Conservation (phyloP, 192 early-diverging fungal genomes). For the Podila epicladia region DNA sequence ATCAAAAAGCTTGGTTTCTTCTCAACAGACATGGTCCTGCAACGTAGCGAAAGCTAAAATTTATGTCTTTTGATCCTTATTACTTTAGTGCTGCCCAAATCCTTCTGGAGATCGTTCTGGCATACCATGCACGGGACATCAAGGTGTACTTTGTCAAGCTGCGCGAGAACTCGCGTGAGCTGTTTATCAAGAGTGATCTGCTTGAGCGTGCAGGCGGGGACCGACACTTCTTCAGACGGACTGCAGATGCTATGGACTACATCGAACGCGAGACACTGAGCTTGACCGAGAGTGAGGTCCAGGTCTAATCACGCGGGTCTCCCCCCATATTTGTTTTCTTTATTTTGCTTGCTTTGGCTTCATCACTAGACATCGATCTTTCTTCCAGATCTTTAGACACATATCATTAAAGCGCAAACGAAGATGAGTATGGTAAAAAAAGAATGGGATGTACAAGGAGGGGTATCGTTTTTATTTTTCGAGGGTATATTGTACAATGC, state of each 20-base stretch:
- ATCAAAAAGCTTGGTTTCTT: slow-evolving; percentile 1
- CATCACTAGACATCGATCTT: not conserved
- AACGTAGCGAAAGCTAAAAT: not conserved
- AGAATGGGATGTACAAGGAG: not conserved
- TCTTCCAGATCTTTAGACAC: not conserved
- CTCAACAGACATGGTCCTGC: not conserved
- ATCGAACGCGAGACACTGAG: slow-evolving; percentile 52
- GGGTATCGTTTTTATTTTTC: not conserved
- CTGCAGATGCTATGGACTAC: slow-evolving; percentile 65
- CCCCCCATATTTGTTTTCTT: no score
- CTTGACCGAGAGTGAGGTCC: slow-evolving; percentile 21
- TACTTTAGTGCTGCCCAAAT: slow-evolving; percentile 67
- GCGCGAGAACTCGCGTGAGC: slow-evolving; percentile 68
- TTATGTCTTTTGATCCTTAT: not conserved
- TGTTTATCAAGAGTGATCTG: slow-evolving; percentile 82
- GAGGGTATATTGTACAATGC: no score
- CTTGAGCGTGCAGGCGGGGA: slow-evolving; percentile 65
- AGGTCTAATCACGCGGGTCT: slow-evolving; percentile 7
- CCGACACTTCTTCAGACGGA: slow-evolving; percentile 70
- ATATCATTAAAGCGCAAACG: not conserved
- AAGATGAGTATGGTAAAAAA: not conserved
- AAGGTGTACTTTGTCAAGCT: slow-evolving; percentile 94
- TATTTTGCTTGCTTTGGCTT: not conserved
- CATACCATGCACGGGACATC: slow-evolving; percentile 83
- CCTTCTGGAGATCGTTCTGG: slow-evolving; percentile 88